Conservation (phyloP, 2,329 filamentous ascomycete genomes). For the Penicillium glabrum region DNA sequence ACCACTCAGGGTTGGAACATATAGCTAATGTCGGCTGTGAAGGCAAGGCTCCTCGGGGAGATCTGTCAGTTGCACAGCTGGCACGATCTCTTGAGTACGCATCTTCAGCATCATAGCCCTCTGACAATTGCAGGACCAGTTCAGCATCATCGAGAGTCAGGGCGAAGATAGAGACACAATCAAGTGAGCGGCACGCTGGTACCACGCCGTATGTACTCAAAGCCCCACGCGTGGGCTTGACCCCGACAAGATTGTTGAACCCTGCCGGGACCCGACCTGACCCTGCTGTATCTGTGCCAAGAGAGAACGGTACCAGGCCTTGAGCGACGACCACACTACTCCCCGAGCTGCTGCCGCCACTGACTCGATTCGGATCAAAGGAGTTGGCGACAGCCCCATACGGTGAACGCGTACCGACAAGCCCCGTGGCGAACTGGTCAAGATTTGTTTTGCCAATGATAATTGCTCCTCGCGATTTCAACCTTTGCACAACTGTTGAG, state of each 20-base stretch:
- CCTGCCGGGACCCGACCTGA: constrained; percentile 27
- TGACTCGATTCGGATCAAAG: constrained; percentile 50
- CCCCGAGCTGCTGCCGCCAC: constrained; percentile 59
- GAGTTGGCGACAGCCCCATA: constrained; percentile 2
- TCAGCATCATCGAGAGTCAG: constrained; percentile 51
- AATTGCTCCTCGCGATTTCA: constrained; percentile 54
- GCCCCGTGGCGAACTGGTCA: constrained; percentile 63
- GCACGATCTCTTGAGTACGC: constrained; percentile 39
- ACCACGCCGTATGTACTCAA: constrained; percentile 24
- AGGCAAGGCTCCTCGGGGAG: not conserved
- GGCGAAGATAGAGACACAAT: constrained; percentile 58
- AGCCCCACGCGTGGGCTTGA: constrained; percentile 27
- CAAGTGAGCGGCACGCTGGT: constrained; percentile 55
- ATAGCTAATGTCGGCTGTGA: not conserved
- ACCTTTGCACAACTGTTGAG: constrained; percentile 42
- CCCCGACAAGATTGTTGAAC: constrained; percentile 27
- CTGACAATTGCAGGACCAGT: constrained; percentile 50
- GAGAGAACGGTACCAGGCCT: constrained; percentile 54
- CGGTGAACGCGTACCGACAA: constrained; percentile 41
- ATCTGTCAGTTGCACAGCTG: not conserved
- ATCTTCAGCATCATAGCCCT: constrained; percentile 52
- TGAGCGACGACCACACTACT: constrained; percentile 56
- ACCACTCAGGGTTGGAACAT: not conserved
- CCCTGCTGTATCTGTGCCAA: constrained; percentile 43
- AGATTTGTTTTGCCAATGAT: constrained; percentile 60